Evolutionary conservation across 2,329 filamentous ascomycete genomes (phyloP), one percentile per base, ranked within the genome.

Genomic region (Stachybotrys chlorohalonatus): DNA sequence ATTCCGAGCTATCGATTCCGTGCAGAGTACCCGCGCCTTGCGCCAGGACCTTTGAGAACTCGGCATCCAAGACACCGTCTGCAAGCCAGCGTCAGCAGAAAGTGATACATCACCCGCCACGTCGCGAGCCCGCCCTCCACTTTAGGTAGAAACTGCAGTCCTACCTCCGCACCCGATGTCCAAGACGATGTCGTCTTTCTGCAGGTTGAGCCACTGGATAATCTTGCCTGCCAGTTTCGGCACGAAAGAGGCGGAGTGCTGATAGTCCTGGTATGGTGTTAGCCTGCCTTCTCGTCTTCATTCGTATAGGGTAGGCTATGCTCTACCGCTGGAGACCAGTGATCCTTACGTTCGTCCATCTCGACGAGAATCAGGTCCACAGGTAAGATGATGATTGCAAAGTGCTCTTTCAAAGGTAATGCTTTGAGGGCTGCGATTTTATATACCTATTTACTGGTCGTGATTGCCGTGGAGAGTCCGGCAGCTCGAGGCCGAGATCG

Each of bases 81-180:
- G 9, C 4, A 32, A 3, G 9, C 11, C 7, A 8, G 31, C 1
- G 51, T 62, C 49, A 63, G 57, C 36, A 52, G 31, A 52, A 31
- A 24, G 17, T 30, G 46, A 11, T 39, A 42, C 9, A 42, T 31
- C 11, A 49, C 6, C n/a, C 32, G 31, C 24, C 45, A 24, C 17
- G n/a, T 49, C 9, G 11, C 24, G 24, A 24, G 24, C 24, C 24
- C 24, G 24, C 24, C 24, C 24, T 24, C 24, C 24, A 24, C 24
- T 24, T 24, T 53, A 42, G 17, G 9, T 15, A 24, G 17, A 8
- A 47, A 49, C 4, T 30, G 49, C 15, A 7, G 24, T 67, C 71
- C 57, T 55, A 81, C 80, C 83, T 48, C 84, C 84, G 60, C 84
- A 87, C 13, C 84, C 84, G 53, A 87, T 68, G 58, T 87, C 84